These are phyloP conservation scores for Diaporthe helianthi DNA, from an alignment of 2,329 filamentous ascomycete genomes.

Conservation along the genomic window DNA sequence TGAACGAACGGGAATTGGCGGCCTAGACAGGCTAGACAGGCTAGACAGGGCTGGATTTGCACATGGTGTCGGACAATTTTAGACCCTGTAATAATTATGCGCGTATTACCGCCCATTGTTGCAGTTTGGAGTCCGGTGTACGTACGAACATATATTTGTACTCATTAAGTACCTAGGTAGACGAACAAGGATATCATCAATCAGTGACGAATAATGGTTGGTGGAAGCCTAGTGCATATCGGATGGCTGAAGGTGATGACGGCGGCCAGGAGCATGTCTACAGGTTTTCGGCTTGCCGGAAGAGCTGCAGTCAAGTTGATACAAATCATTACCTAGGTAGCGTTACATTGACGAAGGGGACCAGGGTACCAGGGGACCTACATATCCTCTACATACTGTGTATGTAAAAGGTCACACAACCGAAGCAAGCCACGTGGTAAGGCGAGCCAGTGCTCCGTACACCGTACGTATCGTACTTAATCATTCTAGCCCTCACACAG, in stretches of 20 bases:
- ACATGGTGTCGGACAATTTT: constrained; percentile 10
- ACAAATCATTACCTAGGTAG: no score
- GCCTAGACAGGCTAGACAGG: background rate
- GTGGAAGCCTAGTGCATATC: background rate
- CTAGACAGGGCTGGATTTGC: constrained; percentile 11
- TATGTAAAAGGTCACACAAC: background rate
- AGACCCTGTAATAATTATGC: background rate
- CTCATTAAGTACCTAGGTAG: no score
- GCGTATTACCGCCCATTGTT: background rate
- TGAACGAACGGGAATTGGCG: background rate
- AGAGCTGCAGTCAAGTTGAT: background rate
- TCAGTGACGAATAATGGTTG: background rate
- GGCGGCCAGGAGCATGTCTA: background rate
- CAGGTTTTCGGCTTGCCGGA: background rate
- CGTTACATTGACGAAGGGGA: background rate
- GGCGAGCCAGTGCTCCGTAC: background rate
- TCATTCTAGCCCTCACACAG: background rate
- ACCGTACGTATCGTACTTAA: no score
- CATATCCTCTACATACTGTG: no score
- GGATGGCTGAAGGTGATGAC: background rate
- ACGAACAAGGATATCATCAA: no score
- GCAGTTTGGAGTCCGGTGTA: background rate
- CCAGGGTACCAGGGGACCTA: no score
- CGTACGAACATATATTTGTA: no score
- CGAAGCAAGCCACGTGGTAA: constrained; percentile 13